phyloP scores from a whole-genome alignment of 345 rosid genomes.

The Citrus maxima region DNA sequence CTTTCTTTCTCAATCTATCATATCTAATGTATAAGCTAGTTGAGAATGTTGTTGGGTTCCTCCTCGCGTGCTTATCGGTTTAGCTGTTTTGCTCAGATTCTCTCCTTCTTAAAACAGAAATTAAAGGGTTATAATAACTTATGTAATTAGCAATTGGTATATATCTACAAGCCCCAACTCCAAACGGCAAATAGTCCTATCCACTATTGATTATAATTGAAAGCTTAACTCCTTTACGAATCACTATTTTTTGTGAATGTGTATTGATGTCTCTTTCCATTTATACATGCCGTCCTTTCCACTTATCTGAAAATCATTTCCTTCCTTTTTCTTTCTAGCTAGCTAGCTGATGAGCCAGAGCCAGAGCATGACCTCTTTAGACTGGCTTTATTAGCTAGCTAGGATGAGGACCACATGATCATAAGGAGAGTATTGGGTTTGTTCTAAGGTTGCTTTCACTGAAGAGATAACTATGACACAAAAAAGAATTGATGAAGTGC shows the following conservation, averaged over 20 bases:
- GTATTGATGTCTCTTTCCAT: conserved; percentile 46
- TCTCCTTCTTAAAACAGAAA: not conserved
- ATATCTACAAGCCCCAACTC: conserved; percentile 8
- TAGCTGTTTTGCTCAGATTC: conserved; percentile 32
- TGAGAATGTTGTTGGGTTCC: conserved; percentile 27
- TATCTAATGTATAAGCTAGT: not conserved
- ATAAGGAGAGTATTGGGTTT: conserved; percentile 35
- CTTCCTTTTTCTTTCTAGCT: conserved; percentile 22
- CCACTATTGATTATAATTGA: conserved; percentile 24
- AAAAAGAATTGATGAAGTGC: conserved; percentile 23
- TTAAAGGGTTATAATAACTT: not conserved
- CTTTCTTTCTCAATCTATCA: conserved; percentile 1
- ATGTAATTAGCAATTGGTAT: not conserved
- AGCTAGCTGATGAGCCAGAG: conserved; percentile 28
- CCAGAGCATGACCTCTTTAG: conserved; percentile 26
- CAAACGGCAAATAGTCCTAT: conserved; percentile 17
- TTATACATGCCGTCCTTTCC: conserved; percentile 68
- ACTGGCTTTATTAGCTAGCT: conserved; percentile 35
- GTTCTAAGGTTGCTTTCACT: conserved; percentile 78
- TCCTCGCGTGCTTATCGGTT: conserved; percentile 65
- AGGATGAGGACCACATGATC: conserved; percentile 69
- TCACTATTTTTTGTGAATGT: conserved; percentile 12
- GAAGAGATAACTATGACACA: conserved; percentile 48
- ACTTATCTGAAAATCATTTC: conserved; percentile 13
- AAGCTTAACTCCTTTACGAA: conserved; percentile 13